phyloP scores from a whole-genome alignment of 768 basidiomycete genomes.

The Omphalotus guepiniiformis region DNA sequence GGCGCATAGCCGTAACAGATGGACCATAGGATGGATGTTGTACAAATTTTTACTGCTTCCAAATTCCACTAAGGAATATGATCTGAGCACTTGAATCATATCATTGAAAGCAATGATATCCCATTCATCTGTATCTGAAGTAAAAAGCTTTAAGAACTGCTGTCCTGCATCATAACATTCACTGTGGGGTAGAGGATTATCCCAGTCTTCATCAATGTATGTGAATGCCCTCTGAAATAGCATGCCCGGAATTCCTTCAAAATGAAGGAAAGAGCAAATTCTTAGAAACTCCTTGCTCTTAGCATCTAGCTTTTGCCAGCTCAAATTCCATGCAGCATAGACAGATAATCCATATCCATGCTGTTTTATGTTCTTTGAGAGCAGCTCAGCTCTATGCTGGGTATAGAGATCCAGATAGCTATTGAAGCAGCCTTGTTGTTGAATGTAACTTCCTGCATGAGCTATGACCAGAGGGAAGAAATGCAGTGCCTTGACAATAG shows the following conservation, averaged over 20 bases:
- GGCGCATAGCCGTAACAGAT: too few species aligned
- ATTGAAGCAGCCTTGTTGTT: background rate
- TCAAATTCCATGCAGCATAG: conserved; percentile 3
- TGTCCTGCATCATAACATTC: background rate
- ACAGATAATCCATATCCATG: background rate
- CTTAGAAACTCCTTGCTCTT: background rate
- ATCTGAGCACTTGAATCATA: background rate
- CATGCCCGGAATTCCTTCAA: background rate
- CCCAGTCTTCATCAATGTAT: background rate
- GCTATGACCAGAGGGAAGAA: conserved; percentile 1
- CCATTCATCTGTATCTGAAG: background rate
- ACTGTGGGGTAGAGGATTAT: background rate
- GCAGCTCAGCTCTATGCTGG: background rate
- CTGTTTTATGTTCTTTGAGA: background rate
- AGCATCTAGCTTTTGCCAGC: background rate
- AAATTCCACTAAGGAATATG: background rate
- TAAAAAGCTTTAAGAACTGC: too few species aligned
- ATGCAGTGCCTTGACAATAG: background rate
- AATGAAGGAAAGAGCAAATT: conserved; percentile 1
- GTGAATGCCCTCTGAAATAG: background rate
- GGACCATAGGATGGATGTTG: background rate
- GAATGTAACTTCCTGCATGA: conserved; percentile 5
- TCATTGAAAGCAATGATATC: background rate
- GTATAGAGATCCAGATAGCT: background rate
- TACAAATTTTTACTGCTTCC: background rate